phyloP scores from a whole-genome alignment of 2,329 filamentous ascomycete genomes.

The Calonectria crousiana region DNA sequence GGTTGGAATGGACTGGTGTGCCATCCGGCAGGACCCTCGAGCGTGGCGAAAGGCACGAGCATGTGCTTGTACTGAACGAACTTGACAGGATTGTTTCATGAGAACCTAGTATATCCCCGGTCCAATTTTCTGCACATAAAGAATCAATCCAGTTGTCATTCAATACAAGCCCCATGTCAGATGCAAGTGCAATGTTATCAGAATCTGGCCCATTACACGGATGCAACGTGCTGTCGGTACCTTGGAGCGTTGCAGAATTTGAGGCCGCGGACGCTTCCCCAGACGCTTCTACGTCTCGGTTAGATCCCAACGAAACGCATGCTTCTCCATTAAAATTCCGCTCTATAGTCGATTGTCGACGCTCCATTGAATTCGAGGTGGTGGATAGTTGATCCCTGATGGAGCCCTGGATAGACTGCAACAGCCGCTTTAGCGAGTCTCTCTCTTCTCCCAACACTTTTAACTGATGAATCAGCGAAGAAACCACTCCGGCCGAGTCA shows the following conservation, averaged over 20 bases:
- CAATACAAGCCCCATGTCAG: background rate
- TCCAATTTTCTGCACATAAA: background rate
- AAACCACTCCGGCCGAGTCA: background rate
- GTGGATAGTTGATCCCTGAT: background rate
- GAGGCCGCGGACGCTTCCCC: background rate
- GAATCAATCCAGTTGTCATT: background rate
- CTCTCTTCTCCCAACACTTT: background rate
- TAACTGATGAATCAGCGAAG: background rate
- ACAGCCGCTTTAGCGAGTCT: background rate
- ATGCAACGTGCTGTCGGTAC: background rate
- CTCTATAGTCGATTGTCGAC: background rate
- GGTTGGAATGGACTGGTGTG: background rate
- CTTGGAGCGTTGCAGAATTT: background rate
- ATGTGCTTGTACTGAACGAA: background rate
- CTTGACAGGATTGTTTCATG: background rate
- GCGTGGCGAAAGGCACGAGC: background rate
- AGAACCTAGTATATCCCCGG: accelerated
- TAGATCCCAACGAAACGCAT: background rate
- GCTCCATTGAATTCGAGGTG: background rate
- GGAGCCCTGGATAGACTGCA: background rate
- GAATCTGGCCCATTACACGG: background rate
- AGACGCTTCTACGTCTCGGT: background rate
- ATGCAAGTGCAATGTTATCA: background rate
- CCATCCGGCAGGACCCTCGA: background rate
- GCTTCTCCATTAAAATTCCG: background rate